Percentiles rank a stretch among this genome's conserved stretches.
phyloP scores from a whole-genome alignment of 768 basidiomycete genomes.

The Phlebiopsis gigantea region DNA sequence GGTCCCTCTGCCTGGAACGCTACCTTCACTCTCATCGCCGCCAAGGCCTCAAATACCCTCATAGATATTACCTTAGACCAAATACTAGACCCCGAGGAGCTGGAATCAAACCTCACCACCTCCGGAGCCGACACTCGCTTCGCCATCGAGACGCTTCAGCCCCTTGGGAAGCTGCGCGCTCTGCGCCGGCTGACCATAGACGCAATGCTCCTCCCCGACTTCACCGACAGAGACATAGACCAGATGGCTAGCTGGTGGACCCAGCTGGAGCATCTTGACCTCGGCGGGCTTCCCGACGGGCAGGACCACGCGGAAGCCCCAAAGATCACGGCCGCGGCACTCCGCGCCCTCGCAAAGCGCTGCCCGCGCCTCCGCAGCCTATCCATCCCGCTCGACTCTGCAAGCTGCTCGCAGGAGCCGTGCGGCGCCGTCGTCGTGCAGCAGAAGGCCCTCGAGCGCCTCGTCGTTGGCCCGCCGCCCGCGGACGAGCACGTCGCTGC shows the following conservation, averaged over 20 bases:
- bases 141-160: slow-evolving; percentile 20
- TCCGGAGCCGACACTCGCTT: slow-evolving; percentile 11
- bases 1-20: slow-evolving; percentile 12
- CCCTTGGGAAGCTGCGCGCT: slow-evolving; percentile 21
- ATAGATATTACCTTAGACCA: slow-evolving; percentile 18
- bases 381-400: slow-evolving; percentile 18
- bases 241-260: slow-evolving; percentile 26
- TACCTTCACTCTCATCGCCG: slow-evolving; percentile 17
- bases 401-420: slow-evolving; percentile 1
- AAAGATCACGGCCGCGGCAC: slow-evolving; percentile 17
- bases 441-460: slow-evolving; percentile 4
- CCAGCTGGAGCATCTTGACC: slow-evolving; percentile 19
- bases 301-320: slow-evolving; percentile 14
- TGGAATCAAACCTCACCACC: neutral
- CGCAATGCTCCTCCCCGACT: slow-evolving; percentile 20
- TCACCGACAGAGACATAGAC: slow-evolving; percentile 23
- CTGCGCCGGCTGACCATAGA: slow-evolving; percentile 23
- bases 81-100: slow-evolving; percentile 12
- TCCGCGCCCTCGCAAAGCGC: slow-evolving; percentile 17
- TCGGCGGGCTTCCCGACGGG: slow-evolving; percentile 19
- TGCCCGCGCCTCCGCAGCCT: slow-evolving; percentile 20
- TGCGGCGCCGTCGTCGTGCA: neutral
- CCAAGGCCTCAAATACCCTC: slow-evolving; percentile 17
- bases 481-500: slow-evolving; percentile 2
- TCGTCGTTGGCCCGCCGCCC: slow-evolving; percentile 4